Conservation (phyloP, 345 rosid species). For the Psidium guajava region DNA sequence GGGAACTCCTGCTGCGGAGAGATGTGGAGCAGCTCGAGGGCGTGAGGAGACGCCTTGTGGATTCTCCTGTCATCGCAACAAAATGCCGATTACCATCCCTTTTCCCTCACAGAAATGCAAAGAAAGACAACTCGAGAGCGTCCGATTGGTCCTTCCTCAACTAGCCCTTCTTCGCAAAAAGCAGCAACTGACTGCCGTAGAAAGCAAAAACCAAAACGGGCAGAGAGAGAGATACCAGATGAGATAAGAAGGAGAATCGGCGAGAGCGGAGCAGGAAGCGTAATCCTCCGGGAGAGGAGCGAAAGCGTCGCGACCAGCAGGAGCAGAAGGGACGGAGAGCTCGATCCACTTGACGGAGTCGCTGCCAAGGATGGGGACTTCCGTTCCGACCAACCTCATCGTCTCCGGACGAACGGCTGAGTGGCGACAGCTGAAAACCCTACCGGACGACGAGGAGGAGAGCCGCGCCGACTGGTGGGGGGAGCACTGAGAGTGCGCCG, state of each 20-base stretch:
- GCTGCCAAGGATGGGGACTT: constrained; percentile 59
- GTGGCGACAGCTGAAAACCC: not conserved
- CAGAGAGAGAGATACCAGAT: constrained; percentile 21
- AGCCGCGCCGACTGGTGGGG: not conserved
- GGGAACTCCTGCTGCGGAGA: constrained; percentile 39
- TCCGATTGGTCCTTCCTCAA: not conserved
- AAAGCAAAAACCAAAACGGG: not conserved
- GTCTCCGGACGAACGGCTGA: not conserved
- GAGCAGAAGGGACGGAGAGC: constrained; percentile 26
- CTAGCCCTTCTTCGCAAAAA: not conserved
- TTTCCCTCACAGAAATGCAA: too few species aligned
- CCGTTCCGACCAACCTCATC: constrained; percentile 38
- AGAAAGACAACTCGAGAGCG: too few species aligned
- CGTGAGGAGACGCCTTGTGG: constrained; percentile 27
- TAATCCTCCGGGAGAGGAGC: constrained; percentile 38
- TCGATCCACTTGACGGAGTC: constrained; percentile 60
- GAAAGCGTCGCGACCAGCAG: not conserved
- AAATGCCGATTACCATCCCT: not conserved
- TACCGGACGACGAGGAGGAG: not conserved
- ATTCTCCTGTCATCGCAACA: constrained; percentile 32
- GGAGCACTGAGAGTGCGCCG: not conserved
- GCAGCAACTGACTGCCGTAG: too few species aligned
- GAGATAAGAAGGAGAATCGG: constrained; percentile 32
- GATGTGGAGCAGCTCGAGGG: constrained; percentile 56
- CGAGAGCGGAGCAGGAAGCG: constrained; percentile 37